Base-by-base conservation (phyloP, 306 rosid genomes). In the Fragaria nilgerrensis region DNA sequence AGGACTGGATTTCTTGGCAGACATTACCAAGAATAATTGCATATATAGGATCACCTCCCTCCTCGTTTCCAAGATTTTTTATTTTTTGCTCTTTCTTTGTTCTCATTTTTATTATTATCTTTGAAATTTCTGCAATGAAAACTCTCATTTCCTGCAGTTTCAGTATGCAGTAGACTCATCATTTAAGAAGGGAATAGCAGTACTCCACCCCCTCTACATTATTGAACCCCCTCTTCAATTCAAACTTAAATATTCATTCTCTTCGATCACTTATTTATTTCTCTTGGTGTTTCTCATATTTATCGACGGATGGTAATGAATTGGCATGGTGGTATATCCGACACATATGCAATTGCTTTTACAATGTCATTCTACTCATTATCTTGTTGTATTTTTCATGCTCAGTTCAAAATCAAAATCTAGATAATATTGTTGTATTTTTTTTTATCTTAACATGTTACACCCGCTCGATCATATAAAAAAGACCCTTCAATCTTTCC, bases 11-110 rank as follows among this genome's bases (percentile, higher is more conserved):
- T 52, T 29, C 45, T 62, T 20, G 13, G 78, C 47, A 62, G 78
- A 62, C 67, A 75, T 44, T 45, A 62, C 66, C 78, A 19, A 61
- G 70, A 75, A 61, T 17, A 75, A 62, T 44, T 44, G 77, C 70
- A 44, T 59, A 66, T 64, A 37, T 37, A 59, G 41, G 58, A 58
- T 59, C 69, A 43, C 37, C 29, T 10, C 48, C 69, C 69, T 73
- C 77, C 77, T 43, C 56, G 56, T 25, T 74, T 59, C 49, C 70
- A 59, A 43, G 44, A 25, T 29, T 9, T 39, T 41, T 9, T 9
- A 41, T 58, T 58, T 16, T 13, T 15, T 44, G 65, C 75, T 59
- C 5, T 55, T 22, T 14, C 0, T 39, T 58, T 74, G 17, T 17
- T 2, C 10, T 39, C n/a, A 23, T 41, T 22, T 56, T 58, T 56